phyloP scores from a whole-genome alignment of 257 asterid genomes.

The Solanum dulcamara region DNA sequence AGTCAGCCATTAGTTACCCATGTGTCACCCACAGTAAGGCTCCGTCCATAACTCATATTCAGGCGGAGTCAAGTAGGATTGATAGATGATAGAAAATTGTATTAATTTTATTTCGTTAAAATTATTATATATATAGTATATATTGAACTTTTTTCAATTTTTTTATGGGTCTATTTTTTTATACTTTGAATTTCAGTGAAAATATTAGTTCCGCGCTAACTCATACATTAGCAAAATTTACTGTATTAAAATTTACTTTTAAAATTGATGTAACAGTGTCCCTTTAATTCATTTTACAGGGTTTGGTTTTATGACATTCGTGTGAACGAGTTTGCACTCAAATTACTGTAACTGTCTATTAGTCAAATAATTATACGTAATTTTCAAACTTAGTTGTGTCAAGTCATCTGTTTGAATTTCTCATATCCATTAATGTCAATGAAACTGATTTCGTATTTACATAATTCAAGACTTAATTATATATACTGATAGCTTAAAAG shows the following conservation, averaged over 20 bases:
- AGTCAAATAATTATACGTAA: neutral
- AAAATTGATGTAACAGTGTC: neutral
- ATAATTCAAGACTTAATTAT: neutral
- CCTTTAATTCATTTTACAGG: neutral
- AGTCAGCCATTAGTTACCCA: constrained; percentile 32
- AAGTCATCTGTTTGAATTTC: neutral
- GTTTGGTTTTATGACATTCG: neutral
- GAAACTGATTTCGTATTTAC: neutral
- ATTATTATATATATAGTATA: too few relatives aligned
- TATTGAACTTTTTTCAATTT: too few relatives aligned
- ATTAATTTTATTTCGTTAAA: too few relatives aligned
- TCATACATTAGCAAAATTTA: neutral
- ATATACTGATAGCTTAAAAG: neutral
- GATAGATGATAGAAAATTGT: fast-evolving
- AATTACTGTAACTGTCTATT: neutral
- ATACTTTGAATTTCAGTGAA: too few relatives aligned
- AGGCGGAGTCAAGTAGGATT: neutral
- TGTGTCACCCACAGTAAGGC: constrained; percentile 27
- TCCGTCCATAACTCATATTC: neutral
- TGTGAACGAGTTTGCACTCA: neutral
- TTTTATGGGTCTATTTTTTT: too few relatives aligned
- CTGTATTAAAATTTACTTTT: neutral
- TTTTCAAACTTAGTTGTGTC: neutral
- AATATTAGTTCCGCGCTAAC: neutral
- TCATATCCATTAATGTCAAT: neutral